phyloP scores from a whole-genome alignment of 768 basidiomycete genomes.

The Lactifluus rugatus region DNA sequence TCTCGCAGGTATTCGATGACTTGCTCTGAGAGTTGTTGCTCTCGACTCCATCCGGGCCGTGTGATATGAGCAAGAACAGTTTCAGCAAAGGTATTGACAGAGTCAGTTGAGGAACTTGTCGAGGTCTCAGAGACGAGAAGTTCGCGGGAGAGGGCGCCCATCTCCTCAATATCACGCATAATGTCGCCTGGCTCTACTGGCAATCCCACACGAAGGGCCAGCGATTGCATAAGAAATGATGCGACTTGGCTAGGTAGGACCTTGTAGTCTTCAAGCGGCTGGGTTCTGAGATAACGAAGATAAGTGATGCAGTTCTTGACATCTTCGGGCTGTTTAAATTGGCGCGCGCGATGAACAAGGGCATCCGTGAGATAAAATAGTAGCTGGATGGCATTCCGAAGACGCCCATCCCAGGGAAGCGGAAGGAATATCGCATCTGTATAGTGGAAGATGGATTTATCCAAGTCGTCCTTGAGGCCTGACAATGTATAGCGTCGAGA shows the following conservation, averaged over 20 bases:
- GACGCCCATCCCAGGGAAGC: background rate
- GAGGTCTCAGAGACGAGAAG: no score
- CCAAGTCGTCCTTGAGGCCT: background rate
- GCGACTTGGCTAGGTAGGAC: background rate
- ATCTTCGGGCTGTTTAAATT: background rate
- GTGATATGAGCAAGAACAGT: no score
- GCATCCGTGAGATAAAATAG: background rate
- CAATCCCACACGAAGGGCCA: no score
- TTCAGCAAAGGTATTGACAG: no score
- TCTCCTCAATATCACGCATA: no score
- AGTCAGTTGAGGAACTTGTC: no score
- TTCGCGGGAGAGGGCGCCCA: no score
- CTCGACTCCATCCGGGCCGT: no score
- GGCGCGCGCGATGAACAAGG: background rate
- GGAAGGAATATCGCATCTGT: background rate
- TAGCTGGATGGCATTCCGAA: background rate
- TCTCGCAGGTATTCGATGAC: no score
- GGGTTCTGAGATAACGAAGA: background rate
- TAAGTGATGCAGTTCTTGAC: background rate
- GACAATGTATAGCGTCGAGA: background rate
- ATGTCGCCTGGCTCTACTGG: no score
- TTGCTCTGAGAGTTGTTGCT: no score
- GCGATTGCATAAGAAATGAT: background rate
- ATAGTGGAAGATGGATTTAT: background rate
- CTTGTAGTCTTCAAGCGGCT: background rate